Evolutionary conservation across 2,329 filamentous ascomycete species (phyloP), one percentile per base, ranked within the genome.

Genomic region (Fusarium musae): DNA sequence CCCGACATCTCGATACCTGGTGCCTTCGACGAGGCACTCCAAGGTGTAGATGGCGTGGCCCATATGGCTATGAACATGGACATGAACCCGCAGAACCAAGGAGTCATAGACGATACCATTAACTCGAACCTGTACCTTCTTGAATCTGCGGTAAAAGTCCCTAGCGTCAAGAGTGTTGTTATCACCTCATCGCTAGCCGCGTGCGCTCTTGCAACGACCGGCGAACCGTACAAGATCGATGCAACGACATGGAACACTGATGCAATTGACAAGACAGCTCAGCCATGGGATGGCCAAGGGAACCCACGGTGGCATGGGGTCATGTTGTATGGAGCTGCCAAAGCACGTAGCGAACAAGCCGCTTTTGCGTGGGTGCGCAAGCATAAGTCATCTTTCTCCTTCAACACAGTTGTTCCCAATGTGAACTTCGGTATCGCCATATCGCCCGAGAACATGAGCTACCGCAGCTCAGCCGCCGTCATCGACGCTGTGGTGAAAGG

Each of bases 61-160:
- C 50, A 54, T 54, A 40, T 15, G 7, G 34, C 50, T 5, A 54
- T 54, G 34, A 30, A 54, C 23, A 40, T 54, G 50, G 50, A 30
- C 3, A 54, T 54, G 34, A 40, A 54, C 23, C 50, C 34, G 2
- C 19, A 54, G 17, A 28, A 40, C 19, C 34, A 54, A 17, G 50
- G 2, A 1, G 23, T 30, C 2, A 40, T 54, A 1, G 10, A 10
- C 0, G 10, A 40, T 3, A 54, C 50, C 6, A 7, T 54, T 4
- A 54, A 28, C 2, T 54, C 50, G 19, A 40, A 40, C 2, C 2
- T 54, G 3, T 54, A 40, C 19, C 34, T 54, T 19, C 50, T 54
- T 3, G 19, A 39, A 28, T 10, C 19, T 0, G 34, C 19, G 23
- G 13, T 10, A 28, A 54, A 37, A 3, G 19, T 17, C 3, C 17